A percentile compares a stretch with the other conserved stretches of the same genome.
phyloP scores from a whole-genome alignment of 2,329 filamentous ascomycete species.

The Cyclaneusma minus region DNA sequence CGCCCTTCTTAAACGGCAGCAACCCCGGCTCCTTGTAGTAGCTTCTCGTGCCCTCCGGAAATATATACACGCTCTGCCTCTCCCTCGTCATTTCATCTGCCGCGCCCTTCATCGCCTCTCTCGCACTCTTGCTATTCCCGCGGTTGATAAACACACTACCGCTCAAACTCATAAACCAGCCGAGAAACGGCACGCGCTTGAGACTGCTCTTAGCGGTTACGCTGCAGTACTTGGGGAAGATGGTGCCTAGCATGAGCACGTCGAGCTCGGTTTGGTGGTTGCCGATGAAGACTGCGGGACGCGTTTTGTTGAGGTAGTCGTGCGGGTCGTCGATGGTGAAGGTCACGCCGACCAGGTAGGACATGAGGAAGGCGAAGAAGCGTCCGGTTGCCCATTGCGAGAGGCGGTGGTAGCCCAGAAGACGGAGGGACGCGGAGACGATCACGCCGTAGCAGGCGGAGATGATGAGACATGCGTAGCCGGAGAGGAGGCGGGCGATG shows the following conservation, averaged over 20 bases:
- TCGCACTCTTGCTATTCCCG: constrained; percentile 64
- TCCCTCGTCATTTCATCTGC: constrained; percentile 61
- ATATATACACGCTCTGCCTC: constrained; percentile 69
- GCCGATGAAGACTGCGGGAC: constrained; percentile 80
- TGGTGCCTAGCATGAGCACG: constrained; percentile 73
- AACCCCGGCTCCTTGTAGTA: constrained; percentile 70
- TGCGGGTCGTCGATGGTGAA: constrained; percentile 61
- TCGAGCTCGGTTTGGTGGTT: constrained; percentile 97
- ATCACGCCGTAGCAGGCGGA: constrained; percentile 60
- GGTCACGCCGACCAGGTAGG: constrained; percentile 55
- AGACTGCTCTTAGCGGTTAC: constrained; percentile 85
- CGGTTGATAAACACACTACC: constrained; percentile 94
- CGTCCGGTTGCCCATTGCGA: constrained; percentile 77
- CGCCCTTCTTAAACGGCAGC: constrained; percentile 97
- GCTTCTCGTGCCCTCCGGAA: constrained; percentile 84
- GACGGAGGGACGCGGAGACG: constrained; percentile 54
- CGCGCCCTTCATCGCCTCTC: constrained; percentile 73
- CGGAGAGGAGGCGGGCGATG: constrained; percentile 50
- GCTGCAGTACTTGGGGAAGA: constrained; percentile 84
- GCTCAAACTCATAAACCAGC: constrained; percentile 84
- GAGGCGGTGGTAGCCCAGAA: constrained; percentile 58
- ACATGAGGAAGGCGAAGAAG: constrained; percentile 68
- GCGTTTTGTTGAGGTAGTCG: constrained; percentile 42
- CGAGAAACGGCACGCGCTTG: constrained; percentile 66
- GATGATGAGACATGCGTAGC: constrained; percentile 45